Percentiles rank a stretch among this genome's conserved stretches.
Conservation (phyloP, 768 basidiomycete species). For the Lentinula sp. region DNA sequence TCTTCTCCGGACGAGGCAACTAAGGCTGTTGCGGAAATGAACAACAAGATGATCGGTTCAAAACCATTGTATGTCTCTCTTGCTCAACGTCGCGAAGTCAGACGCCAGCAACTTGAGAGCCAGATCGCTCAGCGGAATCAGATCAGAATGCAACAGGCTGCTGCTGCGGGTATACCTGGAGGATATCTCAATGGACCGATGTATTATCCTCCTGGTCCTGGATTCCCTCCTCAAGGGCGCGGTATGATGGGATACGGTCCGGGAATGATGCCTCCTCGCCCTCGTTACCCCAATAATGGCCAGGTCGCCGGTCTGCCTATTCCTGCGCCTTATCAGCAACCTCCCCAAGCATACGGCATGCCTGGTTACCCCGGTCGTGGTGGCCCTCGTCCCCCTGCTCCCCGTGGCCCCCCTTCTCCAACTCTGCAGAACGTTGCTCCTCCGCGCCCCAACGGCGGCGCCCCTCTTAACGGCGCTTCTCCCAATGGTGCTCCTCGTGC, state of each 20-base stretch:
- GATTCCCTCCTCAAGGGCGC: slow-evolving; percentile 80
- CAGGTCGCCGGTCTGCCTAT: slow-evolving; percentile 76
- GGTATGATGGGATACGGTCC: slow-evolving; percentile 78
- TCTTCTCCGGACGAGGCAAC: slow-evolving; percentile 97
- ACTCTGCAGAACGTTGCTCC: slow-evolving; percentile 55
- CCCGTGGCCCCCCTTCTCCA: slow-evolving; percentile 65
- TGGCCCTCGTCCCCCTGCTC: slow-evolving; percentile 49
- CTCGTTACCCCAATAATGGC: slow-evolving; percentile 71
- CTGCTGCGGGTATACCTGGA: slow-evolving; percentile 77
- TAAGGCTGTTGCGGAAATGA: slow-evolving; percentile 99
- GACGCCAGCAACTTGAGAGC: slow-evolving; percentile 96
- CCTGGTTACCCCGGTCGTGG: slow-evolving; percentile 55
- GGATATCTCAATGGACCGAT: slow-evolving; percentile 82
- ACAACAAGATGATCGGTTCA: slow-evolving; percentile 99
- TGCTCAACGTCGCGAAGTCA: slow-evolving; percentile 96
- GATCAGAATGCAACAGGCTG: slow-evolving; percentile 94
- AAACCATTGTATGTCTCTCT: slow-evolving; percentile 99
- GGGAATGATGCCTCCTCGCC: slow-evolving; percentile 83
- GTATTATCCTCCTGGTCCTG: slow-evolving; percentile 80
- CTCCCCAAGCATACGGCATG: slow-evolving; percentile 71
- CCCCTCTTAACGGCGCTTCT: slow-evolving; percentile 48
- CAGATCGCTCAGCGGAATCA: slow-evolving; percentile 98
- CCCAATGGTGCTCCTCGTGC: slow-evolving; percentile 48
- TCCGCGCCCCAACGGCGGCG: slow-evolving; percentile 61
- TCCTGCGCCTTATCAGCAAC: slow-evolving; percentile 66